These are phyloP conservation scores for Peronospora farinosa DNA, from an alignment of 352 stramenopile species.

Conservation along the genomic window DNA sequence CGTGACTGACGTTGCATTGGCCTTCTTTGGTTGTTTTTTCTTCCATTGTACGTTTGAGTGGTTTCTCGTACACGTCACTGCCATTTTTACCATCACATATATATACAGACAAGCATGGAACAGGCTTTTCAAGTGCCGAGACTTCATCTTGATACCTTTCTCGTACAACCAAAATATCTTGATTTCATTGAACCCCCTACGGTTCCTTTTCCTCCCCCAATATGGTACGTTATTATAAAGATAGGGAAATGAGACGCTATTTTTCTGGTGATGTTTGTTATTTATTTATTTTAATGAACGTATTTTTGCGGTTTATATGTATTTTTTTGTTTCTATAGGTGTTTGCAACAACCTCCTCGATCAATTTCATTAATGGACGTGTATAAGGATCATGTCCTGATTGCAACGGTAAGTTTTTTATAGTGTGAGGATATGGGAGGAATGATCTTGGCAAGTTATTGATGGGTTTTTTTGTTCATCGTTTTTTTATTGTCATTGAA, in stretches of 20 bases:
- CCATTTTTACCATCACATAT: constrained; percentile 10
- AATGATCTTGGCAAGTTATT: no score
- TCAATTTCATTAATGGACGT: constrained; percentile 66
- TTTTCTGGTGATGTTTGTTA: no score
- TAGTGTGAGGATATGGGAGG: neutral
- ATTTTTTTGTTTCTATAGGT: constrained; percentile 24
- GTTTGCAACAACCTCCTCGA: constrained; percentile 44
- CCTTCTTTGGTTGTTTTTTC: neutral
- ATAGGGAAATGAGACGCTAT: no score
- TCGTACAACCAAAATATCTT: constrained; percentile 53
- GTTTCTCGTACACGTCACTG: constrained; percentile 11
- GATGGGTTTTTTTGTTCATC: no score
- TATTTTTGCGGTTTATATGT: no score
- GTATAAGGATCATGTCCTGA: constrained; percentile 76
- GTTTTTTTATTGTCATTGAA: no score
- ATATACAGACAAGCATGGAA: constrained; percentile 28
- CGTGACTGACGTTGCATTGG: neutral
- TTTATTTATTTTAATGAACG: no score
- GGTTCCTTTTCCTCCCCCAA: constrained; percentile 55
- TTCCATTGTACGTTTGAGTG: neutral
- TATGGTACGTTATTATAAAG: constrained; percentile 31
- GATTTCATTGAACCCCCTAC: constrained; percentile 57
- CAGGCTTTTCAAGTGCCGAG: constrained; percentile 59
- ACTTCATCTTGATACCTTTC: constrained; percentile 55
- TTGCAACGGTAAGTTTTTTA: constrained; percentile 49